Percentiles rank a stretch among this genome's conserved stretches.
Conservation (phyloP, 2,329 filamentous ascomycete genomes). For the Trichoderma afroharzianum region DNA sequence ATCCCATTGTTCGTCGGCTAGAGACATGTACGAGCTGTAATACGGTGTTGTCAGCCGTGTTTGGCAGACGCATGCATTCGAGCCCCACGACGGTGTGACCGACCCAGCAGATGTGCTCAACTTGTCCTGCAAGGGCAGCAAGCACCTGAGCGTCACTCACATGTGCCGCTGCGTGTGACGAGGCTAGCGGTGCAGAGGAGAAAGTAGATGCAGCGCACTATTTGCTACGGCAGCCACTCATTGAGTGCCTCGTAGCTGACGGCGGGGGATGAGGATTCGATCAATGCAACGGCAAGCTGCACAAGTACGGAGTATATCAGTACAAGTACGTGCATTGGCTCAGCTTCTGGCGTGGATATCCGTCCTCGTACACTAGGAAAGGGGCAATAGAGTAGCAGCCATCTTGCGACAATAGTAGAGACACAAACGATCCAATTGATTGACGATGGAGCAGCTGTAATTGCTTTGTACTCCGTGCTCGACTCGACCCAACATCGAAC, state of each 20-base stretch:
- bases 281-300: not conserved
- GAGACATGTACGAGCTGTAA: not conserved
- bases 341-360: not conserved
- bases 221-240: constrained; percentile 3
- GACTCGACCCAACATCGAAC: not conserved
- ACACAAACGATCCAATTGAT: not conserved
- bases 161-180: constrained; percentile 11
- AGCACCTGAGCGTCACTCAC: constrained; percentile 8
- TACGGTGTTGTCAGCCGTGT: not conserved
- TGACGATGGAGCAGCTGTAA: not conserved
- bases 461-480: not conserved
- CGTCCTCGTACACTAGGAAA: not conserved
- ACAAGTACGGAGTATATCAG: not conserved
- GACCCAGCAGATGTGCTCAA: constrained; percentile 1
- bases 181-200: not conserved
- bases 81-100: constrained; percentile 3
- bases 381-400: not conserved
- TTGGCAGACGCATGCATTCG: not conserved
- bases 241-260: constrained; percentile 14
- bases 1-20: not conserved
- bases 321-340: not conserved
- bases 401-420: not conserved
- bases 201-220: not conserved
- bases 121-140: constrained; percentile 12
- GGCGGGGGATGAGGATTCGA: constrained; percentile 2